These are phyloP conservation scores for Friedmanniomyces simplex DNA, from an alignment of 495 filamentous ascomycete species.

Conservation along the genomic window DNA sequence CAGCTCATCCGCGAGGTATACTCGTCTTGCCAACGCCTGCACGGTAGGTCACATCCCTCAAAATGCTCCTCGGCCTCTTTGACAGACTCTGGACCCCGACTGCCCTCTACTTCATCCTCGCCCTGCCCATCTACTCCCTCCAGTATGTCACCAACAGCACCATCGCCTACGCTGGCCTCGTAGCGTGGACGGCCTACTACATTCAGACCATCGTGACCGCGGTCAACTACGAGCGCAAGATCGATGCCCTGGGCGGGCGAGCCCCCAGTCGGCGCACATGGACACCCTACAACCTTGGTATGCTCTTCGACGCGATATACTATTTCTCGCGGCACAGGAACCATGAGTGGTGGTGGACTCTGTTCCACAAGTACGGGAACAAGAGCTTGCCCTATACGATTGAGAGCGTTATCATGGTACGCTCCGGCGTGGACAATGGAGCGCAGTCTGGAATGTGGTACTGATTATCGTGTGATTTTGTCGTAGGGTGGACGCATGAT, in stretches of 20 bases:
- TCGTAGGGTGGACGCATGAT: conserved; percentile 30
- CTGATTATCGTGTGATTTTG: no score
- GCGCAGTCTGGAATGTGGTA: no score
- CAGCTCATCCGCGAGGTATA: neutral
- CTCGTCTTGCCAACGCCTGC: neutral
- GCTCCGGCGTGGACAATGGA: no score
- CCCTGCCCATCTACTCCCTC: neutral
- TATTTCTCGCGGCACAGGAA: conserved; percentile 43
- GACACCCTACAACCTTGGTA: conserved; percentile 44
- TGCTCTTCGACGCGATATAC: conserved; percentile 43
- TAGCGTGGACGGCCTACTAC: neutral
- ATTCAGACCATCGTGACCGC: neutral
- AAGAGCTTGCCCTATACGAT: conserved; percentile 38
- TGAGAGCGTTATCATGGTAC: conserved; percentile 36
- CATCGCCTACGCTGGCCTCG: neutral
- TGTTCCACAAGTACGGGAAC: conserved; percentile 37
- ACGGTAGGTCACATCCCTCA: neutral
- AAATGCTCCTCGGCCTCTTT: conserved; percentile 5
- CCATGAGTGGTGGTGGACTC: conserved; percentile 47
- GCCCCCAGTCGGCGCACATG: conserved; percentile 22
- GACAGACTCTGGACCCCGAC: conserved; percentile 10
- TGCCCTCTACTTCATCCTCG: conserved; percentile 2
- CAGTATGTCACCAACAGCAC: neutral
- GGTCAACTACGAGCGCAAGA: neutral
- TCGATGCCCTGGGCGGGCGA: conserved; percentile 21